Evolutionary conservation across 1,284 basidiomycete species (phyloP).

Genomic region (Mycena sp.): DNA sequence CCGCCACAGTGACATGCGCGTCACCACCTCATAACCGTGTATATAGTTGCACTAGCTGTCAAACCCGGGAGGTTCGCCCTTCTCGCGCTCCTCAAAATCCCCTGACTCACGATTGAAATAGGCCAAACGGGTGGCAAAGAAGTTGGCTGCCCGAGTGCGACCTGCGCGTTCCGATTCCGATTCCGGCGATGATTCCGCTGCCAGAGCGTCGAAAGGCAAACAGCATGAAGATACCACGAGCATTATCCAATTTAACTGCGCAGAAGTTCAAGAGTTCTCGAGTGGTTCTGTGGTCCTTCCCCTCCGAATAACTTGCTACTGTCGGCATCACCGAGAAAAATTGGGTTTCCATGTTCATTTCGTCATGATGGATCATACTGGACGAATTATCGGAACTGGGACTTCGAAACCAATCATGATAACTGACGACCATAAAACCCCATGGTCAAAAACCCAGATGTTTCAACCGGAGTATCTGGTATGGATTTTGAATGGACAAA

Average conservation of each 20-base stretch:
- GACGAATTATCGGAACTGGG: slow-evolving; percentile 86
- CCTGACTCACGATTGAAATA: slow-evolving; percentile 40
- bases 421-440: slow-evolving; percentile 98
- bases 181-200: slow-evolving; percentile 61
- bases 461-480: slow-evolving; percentile 31
- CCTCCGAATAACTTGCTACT: slow-evolving; percentile 98
- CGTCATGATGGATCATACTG: slow-evolving; percentile 84
- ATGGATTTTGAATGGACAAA: slow-evolving; percentile 59
- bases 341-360: slow-evolving; percentile 95
- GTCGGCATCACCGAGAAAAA: slow-evolving; percentile 98
- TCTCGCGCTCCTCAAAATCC: neutral
- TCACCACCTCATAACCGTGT: slow-evolving; percentile 83
- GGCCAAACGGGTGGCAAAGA: slow-evolving; percentile 90
- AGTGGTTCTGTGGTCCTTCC: slow-evolving; percentile 91
- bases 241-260: slow-evolving; percentile 96
- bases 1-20: slow-evolving; percentile 75
- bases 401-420: slow-evolving; percentile 96
- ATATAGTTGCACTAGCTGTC: slow-evolving; percentile 85
- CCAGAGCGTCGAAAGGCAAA: slow-evolving; percentile 53
- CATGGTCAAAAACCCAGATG: slow-evolving; percentile 39
- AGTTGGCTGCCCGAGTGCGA: slow-evolving; percentile 81
- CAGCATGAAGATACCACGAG: slow-evolving; percentile 79
- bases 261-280: slow-evolving; percentile 91
- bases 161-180: slow-evolving; percentile 84
- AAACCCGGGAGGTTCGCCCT: slow-evolving; percentile 78